phyloP scores from a whole-genome alignment of 345 rosid genomes.

The Bruguiera parviflora region DNA sequence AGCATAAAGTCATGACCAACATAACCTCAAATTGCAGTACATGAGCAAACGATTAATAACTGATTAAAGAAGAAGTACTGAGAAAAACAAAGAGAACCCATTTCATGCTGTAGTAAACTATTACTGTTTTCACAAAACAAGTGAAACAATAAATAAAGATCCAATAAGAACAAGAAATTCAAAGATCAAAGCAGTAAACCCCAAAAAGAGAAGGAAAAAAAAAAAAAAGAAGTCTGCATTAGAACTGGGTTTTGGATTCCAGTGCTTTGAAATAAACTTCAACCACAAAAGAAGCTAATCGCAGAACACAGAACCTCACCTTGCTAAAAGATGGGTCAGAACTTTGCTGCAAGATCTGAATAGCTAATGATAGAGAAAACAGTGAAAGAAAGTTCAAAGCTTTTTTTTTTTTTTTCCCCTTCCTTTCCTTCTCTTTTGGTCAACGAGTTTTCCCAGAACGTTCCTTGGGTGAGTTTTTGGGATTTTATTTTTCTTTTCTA shows the following conservation, averaged over 20 bases:
- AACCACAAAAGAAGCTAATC: neutral
- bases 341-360: neutral
- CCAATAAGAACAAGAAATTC: neutral
- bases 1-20: too few species aligned
- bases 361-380: neutral
- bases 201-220: too few species aligned
- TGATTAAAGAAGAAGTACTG: neutral
- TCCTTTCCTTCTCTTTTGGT: too few species aligned
- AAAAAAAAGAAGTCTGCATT: slow-evolving; percentile 6
- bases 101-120: neutral
- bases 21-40: neutral
- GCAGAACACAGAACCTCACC: neutral
- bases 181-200: too few species aligned
- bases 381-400: neutral
- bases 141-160: neutral
- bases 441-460: too few species aligned
- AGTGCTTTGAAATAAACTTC: too few species aligned
- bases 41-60: neutral
- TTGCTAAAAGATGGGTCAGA: neutral
- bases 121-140: neutral
- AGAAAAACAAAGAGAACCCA: neutral
- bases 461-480: too few species aligned
- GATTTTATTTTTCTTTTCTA: too few species aligned
- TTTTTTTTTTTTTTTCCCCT: neutral
- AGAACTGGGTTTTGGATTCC: too few species aligned